Evolutionary conservation across 1,139 yeast genomes (phyloP), one percentile per base, ranked within the genome.

Genomic region (Wickerhamomyces sp.): DNA sequence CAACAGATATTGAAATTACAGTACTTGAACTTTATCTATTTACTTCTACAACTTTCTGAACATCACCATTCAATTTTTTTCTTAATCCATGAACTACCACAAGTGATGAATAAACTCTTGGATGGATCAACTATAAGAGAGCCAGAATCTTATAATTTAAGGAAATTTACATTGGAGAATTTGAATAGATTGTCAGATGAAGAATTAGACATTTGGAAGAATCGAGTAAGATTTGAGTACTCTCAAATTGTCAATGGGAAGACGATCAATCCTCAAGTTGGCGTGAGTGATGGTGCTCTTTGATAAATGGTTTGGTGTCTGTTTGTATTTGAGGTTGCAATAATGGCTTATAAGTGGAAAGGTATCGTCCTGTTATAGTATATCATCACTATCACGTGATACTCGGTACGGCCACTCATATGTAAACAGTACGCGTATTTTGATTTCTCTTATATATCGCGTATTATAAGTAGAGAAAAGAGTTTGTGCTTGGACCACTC

Each of bases 11-110:
- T 54, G 12, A 40, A 40, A 23, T 42, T 62, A 40, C 62, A 65
- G 9, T 62, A 61, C 34, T 34, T 56, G 29, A 64, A 62, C 32
- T 54, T 60, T 29, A 54, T 63, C 54, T 58, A 54, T 1, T 31
- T 63, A 4, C 36, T 59, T 2, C 46, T 51, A 17, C 45, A 44
- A n/a, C 21, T 63, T 16, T 39, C 63, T 0, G 45, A 46, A 21
- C 51, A 38, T 35, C 28, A 42, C 1, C 47, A 61, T 38, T 43
- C 57, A 4, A 40, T 51, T 0, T 28, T 29, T 1, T 59, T 45
- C 33, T 38, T 62, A 11, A 32, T 59, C 2, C 32, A 42, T 8
- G 39, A 43, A 1, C 31, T 57, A 16, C 64, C 66, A 4, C 52
- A 48, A 28, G 57, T 61, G 4, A 56, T 63, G 61, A 50, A 57